Percentiles rank a stretch among this genome's conserved stretches.
Evolutionary conservation across 768 basidiomycete species (phyloP).

Genomic region (Fomitopsis pulvina): DNA sequence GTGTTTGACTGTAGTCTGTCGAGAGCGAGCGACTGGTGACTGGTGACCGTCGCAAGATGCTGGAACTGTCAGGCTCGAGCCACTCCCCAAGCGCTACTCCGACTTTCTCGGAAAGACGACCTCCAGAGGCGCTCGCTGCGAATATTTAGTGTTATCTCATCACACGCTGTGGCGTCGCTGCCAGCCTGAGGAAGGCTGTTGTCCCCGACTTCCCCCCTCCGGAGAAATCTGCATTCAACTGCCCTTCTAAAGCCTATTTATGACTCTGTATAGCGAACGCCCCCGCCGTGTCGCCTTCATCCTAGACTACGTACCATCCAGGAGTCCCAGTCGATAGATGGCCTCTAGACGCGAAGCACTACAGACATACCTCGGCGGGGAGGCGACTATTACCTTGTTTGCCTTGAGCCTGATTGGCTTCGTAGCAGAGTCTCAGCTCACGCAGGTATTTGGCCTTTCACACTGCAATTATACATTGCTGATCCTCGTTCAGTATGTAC

Average conservation of each 20-base stretch:
- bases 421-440: slow-evolving; percentile 68
- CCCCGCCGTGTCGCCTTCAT: not conserved
- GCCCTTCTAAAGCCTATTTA: not conserved
- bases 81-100: too few relatives aligned
- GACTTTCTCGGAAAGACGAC: too few relatives aligned
- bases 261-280: not conserved
- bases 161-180: too few relatives aligned
- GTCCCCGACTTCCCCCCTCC: not conserved
- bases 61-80: too few relatives aligned
- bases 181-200: too few relatives aligned
- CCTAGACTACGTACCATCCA: too few relatives aligned
- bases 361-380: slow-evolving; percentile 33
- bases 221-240: not conserved
- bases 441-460: slow-evolving; percentile 44
- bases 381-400: slow-evolving; percentile 49
- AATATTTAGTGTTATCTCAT: too few relatives aligned
- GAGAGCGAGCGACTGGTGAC: too few relatives aligned
- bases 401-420: slow-evolving; percentile 58
- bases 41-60: too few relatives aligned
- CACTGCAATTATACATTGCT: not conserved
- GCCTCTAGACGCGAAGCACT: slow-evolving; percentile 7
- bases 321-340: slow-evolving; percentile 4
- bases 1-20: too few relatives aligned
- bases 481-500: slow-evolving; percentile 56
- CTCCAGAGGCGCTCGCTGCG: too few relatives aligned